phyloP scores from a whole-genome alignment of 768 basidiomycete species.

The Hortiboletus campestris region DNA sequence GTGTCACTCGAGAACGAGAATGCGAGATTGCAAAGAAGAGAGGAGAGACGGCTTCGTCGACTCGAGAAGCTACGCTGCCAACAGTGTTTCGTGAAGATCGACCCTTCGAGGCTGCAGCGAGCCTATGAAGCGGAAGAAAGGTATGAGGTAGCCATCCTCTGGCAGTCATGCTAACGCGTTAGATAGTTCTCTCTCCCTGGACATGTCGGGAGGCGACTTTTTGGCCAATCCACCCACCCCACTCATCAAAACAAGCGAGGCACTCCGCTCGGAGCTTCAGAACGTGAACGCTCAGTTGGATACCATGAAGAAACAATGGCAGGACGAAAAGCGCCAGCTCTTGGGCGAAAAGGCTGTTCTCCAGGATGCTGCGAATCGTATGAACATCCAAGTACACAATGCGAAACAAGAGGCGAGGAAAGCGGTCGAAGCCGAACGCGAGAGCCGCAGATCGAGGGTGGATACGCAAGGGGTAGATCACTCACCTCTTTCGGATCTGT shows the following conservation, averaged over 20 bases:
- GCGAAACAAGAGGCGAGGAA: slow-evolving; percentile 58
- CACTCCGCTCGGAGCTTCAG: slow-evolving; percentile 55
- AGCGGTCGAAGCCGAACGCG: slow-evolving; percentile 51
- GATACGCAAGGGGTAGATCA: slow-evolving; percentile 54
- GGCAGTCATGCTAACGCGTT: slow-evolving; percentile 5
- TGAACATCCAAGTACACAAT: slow-evolving; percentile 58
- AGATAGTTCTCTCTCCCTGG: slow-evolving; percentile 46
- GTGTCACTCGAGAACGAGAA: slow-evolving; percentile 64
- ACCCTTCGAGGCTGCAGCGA: slow-evolving; percentile 43
- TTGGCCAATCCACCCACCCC: slow-evolving; percentile 64
- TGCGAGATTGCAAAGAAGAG: slow-evolving; percentile 59
- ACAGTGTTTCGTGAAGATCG: slow-evolving; percentile 65
- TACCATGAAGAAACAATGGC: slow-evolving; percentile 67
- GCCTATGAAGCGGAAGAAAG: slow-evolving; percentile 56
- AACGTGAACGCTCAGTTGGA: slow-evolving; percentile 63
- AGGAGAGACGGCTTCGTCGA: slow-evolving; percentile 64
- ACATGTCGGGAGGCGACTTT: slow-evolving; percentile 46
- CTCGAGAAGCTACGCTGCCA: slow-evolving; percentile 63
- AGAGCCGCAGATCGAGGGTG: slow-evolving; percentile 45
- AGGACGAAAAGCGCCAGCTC: slow-evolving; percentile 59
- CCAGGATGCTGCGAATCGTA: slow-evolving; percentile 65
- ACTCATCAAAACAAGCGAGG: slow-evolving; percentile 65
- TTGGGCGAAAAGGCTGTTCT: slow-evolving; percentile 71
- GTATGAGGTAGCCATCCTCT: slow-evolving; percentile 33
- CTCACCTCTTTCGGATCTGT: background rate